Base-by-base conservation (phyloP, 2,329 filamentous ascomycete species). In the Hymenotorrendiella dingleyae region DNA sequence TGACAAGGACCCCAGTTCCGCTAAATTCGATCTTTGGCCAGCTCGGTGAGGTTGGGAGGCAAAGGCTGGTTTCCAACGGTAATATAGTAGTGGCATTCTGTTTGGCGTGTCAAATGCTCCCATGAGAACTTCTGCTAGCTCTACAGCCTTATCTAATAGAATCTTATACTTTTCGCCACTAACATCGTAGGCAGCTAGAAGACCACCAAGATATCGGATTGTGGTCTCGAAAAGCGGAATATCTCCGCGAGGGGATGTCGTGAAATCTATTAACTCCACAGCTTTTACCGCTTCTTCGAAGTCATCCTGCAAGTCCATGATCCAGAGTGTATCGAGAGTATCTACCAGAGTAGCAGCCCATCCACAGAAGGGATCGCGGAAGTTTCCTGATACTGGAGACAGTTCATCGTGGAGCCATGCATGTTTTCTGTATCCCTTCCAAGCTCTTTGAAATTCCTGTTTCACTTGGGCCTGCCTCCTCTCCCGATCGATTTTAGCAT, bases 181-280 rank as follows among this genome's bases (percentile, higher is more conserved):
- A 43, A 96, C 73, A 65, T 97, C 91, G 61, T 91, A 96, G 6
- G 90, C 90, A 28, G 81, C 81, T 30, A 96, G 60, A 32, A 97
- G 68, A 1, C 91, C 91, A 23, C 91, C 91, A 4, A 97, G 72
- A 56, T 96, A 95, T 39, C 91, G 80, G 58, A 97, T 96, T 9
- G 82, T 86, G 1, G 89, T 94, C 65, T 96, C 90, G 55, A 96
- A 96, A 6, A 94, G 73, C n/a, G 88, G 89, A 34, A 96, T 93
- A 36, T 85, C 77, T 27, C 65, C 61, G 36, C 81, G 71, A 11
- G 70, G 64, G 21, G 78, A 82, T 9, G 76, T 84, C 3, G 86
- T 93, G 55, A 96, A 96, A 63, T 96, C 88, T 45, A 96, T 91
- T 5, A 76, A 64, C 43, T 72, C 72, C 17, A 90, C 78, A 3